Evolutionary conservation across 2,329 filamentous ascomycete species (phyloP), one percentile per base, ranked within the genome.

Genomic region (Huntiella bhutanensis): DNA sequence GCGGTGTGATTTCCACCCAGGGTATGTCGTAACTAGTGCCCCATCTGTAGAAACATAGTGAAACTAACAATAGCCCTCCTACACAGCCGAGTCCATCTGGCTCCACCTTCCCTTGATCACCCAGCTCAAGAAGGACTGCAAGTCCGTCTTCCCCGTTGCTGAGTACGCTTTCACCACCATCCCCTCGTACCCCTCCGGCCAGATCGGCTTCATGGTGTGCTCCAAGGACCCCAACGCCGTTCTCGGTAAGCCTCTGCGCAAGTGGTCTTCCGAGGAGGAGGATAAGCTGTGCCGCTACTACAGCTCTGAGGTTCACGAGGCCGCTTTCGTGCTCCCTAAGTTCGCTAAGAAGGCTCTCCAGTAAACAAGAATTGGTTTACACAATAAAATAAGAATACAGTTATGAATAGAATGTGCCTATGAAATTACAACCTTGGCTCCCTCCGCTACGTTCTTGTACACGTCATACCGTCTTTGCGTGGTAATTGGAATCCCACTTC

Each of bases 201-300:
- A 98, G 71, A 98, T 98, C 59, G 91, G 91, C 62, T 98, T 98
- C 80, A 95, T 98, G 87, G 84, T 98, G 61, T 96, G 91, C 79
- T 83, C 74, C 80, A 96, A 98, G 77, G 88, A 96, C 62, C 69
- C 77, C 62, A 77, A 66, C 60, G 76, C 79, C 63, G 75, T 98
- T 66, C 74, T 96, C 61, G 84, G 75, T 64, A 82, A 79, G 65
- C 91, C 91, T 46, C 60, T 95, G 52, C 81, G 91, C 59, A 71
- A 66, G 57, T 93, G 86, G 80, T 71, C 76, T 53, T 61, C 71
- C 53, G 87, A 92, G 66, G 86, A 96, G 67, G 91, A 98, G 75
- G 79, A 84, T 60, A 80, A 84, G 65, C 70, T 88, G 57, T 94
- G 85, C 82, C 76, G 75, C 62, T 98, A 98, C 78, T 98, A 98